Evolutionary conservation across 768 basidiomycete species (phyloP).

Genomic region (Hygrocybe punicea): DNA sequence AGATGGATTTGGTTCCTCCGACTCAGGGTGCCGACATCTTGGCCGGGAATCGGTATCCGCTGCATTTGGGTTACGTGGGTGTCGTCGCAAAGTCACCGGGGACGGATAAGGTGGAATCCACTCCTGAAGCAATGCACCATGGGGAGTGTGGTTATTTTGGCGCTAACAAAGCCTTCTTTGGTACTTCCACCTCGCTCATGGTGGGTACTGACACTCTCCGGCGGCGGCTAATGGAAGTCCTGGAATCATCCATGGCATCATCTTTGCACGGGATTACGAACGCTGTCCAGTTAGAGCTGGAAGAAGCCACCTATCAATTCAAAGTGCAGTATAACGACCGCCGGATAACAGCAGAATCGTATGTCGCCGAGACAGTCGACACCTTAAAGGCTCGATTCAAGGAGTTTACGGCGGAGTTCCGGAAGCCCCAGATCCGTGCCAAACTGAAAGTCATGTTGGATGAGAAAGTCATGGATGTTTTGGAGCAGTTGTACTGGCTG

Average conservation of each 20-base stretch:
- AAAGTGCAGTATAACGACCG: conserved; percentile 98
- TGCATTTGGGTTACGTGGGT: conserved; percentile 95
- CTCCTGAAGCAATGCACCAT: conserved; percentile 47
- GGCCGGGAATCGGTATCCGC: conserved; percentile 88
- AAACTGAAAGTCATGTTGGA: conserved; percentile 92
- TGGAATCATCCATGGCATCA: conserved; percentile 96
- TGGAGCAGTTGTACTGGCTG: conserved; percentile 96
- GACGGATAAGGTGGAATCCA: conserved; percentile 51
- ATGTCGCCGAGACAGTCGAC: conserved; percentile 97
- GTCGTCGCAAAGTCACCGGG: conserved; percentile 82
- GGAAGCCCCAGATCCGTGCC: conserved; percentile 80
- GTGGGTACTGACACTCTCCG: conserved; percentile 90
- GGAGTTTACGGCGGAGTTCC: conserved; percentile 79
- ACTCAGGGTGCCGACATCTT: conserved; percentile 80
- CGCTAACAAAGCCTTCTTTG: conserved; percentile 59
- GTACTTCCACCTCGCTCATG: conserved; percentile 64
- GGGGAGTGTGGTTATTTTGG: conserved; percentile 69
- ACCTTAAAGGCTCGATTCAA: conserved; percentile 86
- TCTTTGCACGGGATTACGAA: conserved; percentile 95
- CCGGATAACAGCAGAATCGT: conserved; percentile 90
- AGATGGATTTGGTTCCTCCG: conserved; percentile 95
- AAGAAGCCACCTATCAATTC: conserved; percentile 97
- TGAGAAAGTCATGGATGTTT: conserved; percentile 94
- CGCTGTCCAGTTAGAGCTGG: conserved; percentile 93
- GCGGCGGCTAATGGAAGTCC: conserved; percentile 89